Conservation (phyloP, 108 stramenopile species). For the Pseudonitzschia pungens region DNA sequence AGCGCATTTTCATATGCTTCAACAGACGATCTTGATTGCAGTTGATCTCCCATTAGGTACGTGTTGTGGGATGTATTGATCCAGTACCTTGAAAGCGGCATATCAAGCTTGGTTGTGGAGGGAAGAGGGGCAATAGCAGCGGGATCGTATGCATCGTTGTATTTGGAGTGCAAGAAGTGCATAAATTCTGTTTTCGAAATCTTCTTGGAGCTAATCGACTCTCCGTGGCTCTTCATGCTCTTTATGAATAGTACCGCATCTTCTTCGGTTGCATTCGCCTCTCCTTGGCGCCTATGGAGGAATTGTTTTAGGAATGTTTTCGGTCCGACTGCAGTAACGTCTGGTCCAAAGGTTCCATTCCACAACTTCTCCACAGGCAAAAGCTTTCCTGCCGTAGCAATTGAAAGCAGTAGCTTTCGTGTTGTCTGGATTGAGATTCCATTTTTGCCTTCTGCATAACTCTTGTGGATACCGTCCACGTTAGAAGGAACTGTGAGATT, state of each 20-base stretch:
- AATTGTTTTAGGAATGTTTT: conserved; percentile 53
- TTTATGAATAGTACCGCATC: conserved; percentile 52
- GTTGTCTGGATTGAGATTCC: conserved; percentile 53
- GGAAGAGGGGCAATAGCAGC: conserved; percentile 31
- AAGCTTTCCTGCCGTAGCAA: conserved; percentile 9
- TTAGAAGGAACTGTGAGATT: conserved; percentile 52
- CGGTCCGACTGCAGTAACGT: conserved; percentile 39
- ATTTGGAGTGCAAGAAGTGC: conserved; percentile 47
- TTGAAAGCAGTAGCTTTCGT: conserved; percentile 38
- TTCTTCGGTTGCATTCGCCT: conserved; percentile 42
- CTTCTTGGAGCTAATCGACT: conserved; percentile 24
- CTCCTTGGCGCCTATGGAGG: conserved; percentile 50
- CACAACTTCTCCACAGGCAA: conserved; percentile 37
- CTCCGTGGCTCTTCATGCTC: conserved; percentile 49
- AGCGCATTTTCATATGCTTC: conserved; percentile 74
- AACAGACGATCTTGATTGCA: conserved; percentile 71
- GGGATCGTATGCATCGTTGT: conserved; percentile 73
- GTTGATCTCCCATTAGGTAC: conserved; percentile 94
- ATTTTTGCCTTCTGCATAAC: conserved; percentile 7
- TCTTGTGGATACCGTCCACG: conserved; percentile 18
- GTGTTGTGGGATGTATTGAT: conserved; percentile 97
- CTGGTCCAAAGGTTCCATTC: conserved; percentile 50
- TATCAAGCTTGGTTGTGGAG: conserved; percentile 36
- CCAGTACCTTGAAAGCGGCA: conserved; percentile 88
- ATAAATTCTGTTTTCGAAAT: conserved; percentile 40